A percentile compares a stretch with the other conserved stretches of the same genome.
phyloP scores from a whole-genome alignment of 2,329 filamentous ascomycete species.

The Pseudopyrenochaeta lycopersici region DNA sequence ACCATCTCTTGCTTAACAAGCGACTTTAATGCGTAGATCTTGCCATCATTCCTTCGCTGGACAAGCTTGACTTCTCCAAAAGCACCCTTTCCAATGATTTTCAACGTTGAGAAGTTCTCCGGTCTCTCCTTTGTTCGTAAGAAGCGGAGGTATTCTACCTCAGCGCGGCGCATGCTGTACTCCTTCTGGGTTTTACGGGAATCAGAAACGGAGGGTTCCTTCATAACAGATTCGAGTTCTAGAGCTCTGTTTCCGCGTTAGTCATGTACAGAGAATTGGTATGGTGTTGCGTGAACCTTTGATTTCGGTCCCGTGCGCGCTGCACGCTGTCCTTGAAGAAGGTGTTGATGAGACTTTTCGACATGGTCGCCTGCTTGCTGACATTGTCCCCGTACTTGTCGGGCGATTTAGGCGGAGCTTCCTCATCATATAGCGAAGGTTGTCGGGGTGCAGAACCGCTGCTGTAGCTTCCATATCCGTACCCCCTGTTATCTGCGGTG shows the following conservation, averaged over 20 bases:
- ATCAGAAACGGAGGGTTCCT: slow-evolving; percentile 77
- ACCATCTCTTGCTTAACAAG: slow-evolving; percentile 97
- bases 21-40: slow-evolving; percentile 98
- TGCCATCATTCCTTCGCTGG: slow-evolving; percentile 93
- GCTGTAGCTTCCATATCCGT: slow-evolving; percentile 71
- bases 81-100: slow-evolving; percentile 98
- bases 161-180: slow-evolving; percentile 83
- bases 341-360: slow-evolving; percentile 71
- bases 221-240: slow-evolving; percentile 86
- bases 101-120: slow-evolving; percentile 93
- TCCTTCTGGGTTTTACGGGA: slow-evolving; percentile 84
- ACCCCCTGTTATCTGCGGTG: slow-evolving; percentile 75
- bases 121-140: slow-evolving; percentile 91
- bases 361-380: slow-evolving; percentile 73
- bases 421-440: slow-evolving; percentile 65
- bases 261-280: neutral
- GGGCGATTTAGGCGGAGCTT: slow-evolving; percentile 80
- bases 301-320: slow-evolving; percentile 91
- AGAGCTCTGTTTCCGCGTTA: slow-evolving; percentile 72
- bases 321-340: slow-evolving; percentile 99
- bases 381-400: slow-evolving; percentile 90
- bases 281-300: slow-evolving; percentile 71
- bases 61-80: slow-evolving; percentile 99
- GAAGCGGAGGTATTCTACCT: slow-evolving; percentile 93
- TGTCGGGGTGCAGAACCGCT: slow-evolving; percentile 73